Evolutionary conservation across 2,329 filamentous ascomycete species (phyloP), one percentile per base, ranked within the genome.

Genomic region (Tricladium varicosporioides): DNA sequence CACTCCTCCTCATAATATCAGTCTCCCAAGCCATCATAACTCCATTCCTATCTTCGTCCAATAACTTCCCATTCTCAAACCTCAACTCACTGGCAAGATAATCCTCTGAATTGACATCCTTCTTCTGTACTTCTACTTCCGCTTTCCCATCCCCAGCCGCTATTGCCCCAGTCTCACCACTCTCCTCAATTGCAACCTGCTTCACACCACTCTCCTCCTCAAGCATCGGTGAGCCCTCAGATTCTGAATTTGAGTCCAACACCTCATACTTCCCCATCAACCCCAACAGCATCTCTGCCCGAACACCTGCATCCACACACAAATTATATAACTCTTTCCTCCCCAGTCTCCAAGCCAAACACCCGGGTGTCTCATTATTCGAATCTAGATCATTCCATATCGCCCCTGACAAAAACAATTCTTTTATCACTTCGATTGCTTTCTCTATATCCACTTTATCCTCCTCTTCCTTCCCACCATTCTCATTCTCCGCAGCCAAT

Each of bases 321-420:
- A 92, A 73, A 43, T 88, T 83, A 70, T 99, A 97, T 36, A 97
- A 75, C 50, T 84, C 80, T 53, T 74, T 79, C 66, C 89, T 77
- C 0, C 88, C 87, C 19, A 97, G 71, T 22, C 84, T 76, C 57
- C 80, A 78, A 8, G 94, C 94, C 45, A 97, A 77, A 71, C 93
- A 97, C 7, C 92, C 94, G 0, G 94, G 92, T 2, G 94, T 97
- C 78, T 97, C 93, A 66, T 91, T 83, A 65, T 90, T 87, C 63
- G 79, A 75, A 72, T 97, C 91, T 55, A 97, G 78, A 71, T 97
- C 92, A 75, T 99, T 99, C 94, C 94, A 99, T 65, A 97, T 97
- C 10, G 91, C 94, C 32, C 94, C 94, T 65, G 89, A 88, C 68
- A 92, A 82, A 59, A 97, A 85, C 7, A 97, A 80, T 68, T 94